Evolutionary conservation across 192 early-diverging fungal species (phyloP).

Genomic region (Irineochytrium annulatum): DNA sequence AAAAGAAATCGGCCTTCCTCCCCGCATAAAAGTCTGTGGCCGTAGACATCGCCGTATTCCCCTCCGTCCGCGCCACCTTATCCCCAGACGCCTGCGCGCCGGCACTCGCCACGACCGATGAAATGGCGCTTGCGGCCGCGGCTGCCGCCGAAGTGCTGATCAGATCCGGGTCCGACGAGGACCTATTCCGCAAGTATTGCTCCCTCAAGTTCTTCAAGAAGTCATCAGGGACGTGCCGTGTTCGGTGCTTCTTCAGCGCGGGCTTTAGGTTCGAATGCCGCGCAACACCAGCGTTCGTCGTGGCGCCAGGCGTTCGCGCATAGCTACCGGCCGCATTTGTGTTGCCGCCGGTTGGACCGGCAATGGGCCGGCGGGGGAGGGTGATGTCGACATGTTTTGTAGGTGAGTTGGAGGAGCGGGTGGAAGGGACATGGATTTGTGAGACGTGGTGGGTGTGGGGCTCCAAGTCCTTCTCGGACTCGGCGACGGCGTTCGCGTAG

Average conservation of each 20-base stretch:
- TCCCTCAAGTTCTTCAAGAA: slow-evolving; percentile 10
- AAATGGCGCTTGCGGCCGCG: background rate
- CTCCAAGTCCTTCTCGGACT: background rate
- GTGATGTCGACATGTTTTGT: background rate
- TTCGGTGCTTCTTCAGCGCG: slow-evolving; percentile 14
- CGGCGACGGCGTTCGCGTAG: background rate
- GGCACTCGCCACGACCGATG: background rate
- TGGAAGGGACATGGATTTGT: too few species aligned
- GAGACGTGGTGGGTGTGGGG: too few species aligned
- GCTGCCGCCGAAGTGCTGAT: background rate
- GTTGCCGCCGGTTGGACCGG: background rate
- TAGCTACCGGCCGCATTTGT: slow-evolving; percentile 1
- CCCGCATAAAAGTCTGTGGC: slow-evolving; percentile 1
- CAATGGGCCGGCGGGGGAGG: background rate
- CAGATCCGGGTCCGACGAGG: slow-evolving; percentile 21
- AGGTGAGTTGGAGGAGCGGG: background rate
- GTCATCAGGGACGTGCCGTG: background rate
- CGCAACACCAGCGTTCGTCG: background rate
- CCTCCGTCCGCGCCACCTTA: background rate
- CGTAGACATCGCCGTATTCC: background rate
- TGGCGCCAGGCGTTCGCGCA: background rate
- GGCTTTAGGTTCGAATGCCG: slow-evolving; percentile 11
- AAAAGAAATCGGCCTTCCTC: slow-evolving; percentile 26
- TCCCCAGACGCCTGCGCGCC: background rate
- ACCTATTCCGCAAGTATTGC: background rate